Base-by-base conservation (phyloP, 2,329 filamentous ascomycete genomes). In the Arthrobotrys conoides region DNA sequence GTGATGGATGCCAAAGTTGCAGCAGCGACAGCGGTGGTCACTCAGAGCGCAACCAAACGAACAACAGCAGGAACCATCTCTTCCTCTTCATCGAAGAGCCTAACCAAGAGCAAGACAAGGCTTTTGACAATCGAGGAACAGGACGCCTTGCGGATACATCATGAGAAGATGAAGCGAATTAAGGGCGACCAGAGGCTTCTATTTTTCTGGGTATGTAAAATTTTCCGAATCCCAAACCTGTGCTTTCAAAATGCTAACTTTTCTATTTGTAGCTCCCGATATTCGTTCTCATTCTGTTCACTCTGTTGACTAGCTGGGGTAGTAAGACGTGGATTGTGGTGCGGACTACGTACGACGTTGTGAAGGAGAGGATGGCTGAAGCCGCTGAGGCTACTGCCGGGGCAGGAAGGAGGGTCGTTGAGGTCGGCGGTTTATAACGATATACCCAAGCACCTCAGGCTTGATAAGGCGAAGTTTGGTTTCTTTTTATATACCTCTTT, bases 131-230 rank as follows among this genome's bases (percentile, higher is more conserved):
- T 91, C 82, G 89, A 91, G 82, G 89, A 90, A 83, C 89, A 90
- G 80, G 89, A 89, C 80, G 86, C 91, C 80, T 86, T 90, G 53
- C 85, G 89, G 66, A 89, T 87, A 27, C 89, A 90, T 80, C 88
- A 90, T 71, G 87, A 88, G 83, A 90, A 89, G 83, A 85, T 90
- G 81, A 91, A 91, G 87, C 87, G 87, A 76, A 85, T 91, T 76
- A 87, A 89, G 80, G 88, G 88, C 75, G 90, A 92, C 82, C 87
- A 88, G 81, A 91, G 91, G 82, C 85, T 92, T 55, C 91, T 90
- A 85, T 90, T 91, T 81, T 87, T 92, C 82, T 92, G 90, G 90
- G 89, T 91, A 87, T 80, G 83, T 82, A 22, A 44, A 48, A 61
- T 24, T 33, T 33, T 22, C 20, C 27, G 22, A 71, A 16, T 57